phyloP scores from a whole-genome alignment of 192 early-diverging fungal species.

The Lobulomyces angularis region DNA sequence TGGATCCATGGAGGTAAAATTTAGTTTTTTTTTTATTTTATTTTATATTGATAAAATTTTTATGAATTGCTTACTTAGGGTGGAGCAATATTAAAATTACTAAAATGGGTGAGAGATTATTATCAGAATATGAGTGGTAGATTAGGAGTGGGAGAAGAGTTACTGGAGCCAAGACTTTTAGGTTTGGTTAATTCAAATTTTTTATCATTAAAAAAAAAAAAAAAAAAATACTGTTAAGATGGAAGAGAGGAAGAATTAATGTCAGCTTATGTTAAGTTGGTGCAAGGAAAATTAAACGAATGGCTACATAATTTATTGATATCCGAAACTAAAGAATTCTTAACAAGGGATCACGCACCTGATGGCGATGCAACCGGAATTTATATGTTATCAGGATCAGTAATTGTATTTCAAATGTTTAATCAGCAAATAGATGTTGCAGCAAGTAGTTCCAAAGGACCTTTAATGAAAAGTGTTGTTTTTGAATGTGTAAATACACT shows the following conservation, averaged over 20 bases:
- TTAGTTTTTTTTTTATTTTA: too few species aligned
- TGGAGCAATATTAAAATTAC: conserved; percentile 70
- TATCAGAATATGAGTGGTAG: conserved; percentile 75
- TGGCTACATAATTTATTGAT: conserved; percentile 87
- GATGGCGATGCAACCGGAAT: conserved; percentile 65
- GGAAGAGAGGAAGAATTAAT: conserved; percentile 82
- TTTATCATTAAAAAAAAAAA: too few species aligned
- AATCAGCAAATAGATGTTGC: conserved; percentile 95
- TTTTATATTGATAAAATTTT: too few species aligned
- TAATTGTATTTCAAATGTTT: conserved; percentile 92
- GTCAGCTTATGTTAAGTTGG: conserved; percentile 83
- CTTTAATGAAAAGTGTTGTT: conserved; percentile 82
- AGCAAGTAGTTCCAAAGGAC: conserved; percentile 69
- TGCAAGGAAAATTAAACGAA: conserved; percentile 70
- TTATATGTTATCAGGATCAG: conserved; percentile 71
- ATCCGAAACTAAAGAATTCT: conserved; percentile 69
- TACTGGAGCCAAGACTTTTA: conserved; percentile 78
- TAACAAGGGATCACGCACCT: conserved; percentile 52
- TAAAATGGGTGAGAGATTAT: conserved; percentile 88
- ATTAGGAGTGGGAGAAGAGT: conserved; percentile 72
- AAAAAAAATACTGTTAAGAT: too few species aligned
- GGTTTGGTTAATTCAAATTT: too few species aligned
- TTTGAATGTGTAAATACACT: conserved; percentile 47
- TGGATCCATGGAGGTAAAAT: conserved; percentile 64
- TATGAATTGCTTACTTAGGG: too few species aligned